Evolutionary conservation across 192 early-diverging fungal genomes (phyloP).

Genomic region (Linnemannia exigua): DNA sequence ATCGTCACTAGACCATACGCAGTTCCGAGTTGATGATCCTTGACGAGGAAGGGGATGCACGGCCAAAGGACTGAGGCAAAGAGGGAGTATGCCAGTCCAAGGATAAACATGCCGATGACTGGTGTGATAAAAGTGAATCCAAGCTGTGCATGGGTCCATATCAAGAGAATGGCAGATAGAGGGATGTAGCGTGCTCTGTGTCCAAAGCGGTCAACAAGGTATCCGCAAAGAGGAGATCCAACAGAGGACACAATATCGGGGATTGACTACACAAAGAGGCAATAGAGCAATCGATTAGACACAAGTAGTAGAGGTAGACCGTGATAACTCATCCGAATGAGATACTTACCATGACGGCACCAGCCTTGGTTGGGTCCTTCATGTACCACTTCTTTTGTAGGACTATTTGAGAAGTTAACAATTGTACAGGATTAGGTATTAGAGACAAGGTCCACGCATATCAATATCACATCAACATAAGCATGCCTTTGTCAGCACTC

Average conservation of each 20-base stretch:
- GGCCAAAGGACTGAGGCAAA: slow-evolving; percentile 77
- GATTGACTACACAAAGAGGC: slow-evolving; percentile 68
- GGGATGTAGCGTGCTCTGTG: slow-evolving; percentile 62
- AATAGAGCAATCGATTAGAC: background rate
- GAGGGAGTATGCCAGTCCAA: slow-evolving; percentile 70
- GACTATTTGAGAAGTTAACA: slow-evolving; percentile 35
- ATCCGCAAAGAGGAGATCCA: slow-evolving; percentile 70
- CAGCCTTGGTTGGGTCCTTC: slow-evolving; percentile 65
- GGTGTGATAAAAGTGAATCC: slow-evolving; percentile 63
- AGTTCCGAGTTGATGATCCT: slow-evolving; percentile 73
- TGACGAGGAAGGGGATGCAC: slow-evolving; percentile 74
- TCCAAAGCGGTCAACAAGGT: slow-evolving; percentile 68
- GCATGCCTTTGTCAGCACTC: slow-evolving; percentile 26
- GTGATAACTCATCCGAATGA: background rate
- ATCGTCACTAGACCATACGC: slow-evolving; percentile 75
- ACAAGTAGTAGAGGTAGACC: no score
- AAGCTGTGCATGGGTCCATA: slow-evolving; percentile 62
- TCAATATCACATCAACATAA: background rate
- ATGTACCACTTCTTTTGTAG: slow-evolving; percentile 75
- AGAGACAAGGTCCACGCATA: background rate
- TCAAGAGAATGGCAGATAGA: slow-evolving; percentile 61
- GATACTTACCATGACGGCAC: slow-evolving; percentile 59
- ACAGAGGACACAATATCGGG: slow-evolving; percentile 73
- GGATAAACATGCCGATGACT: slow-evolving; percentile 59
- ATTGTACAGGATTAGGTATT: background rate